Conservation (phyloP, 192 early-diverging fungal species). For the Backusella psychrophila region DNA sequence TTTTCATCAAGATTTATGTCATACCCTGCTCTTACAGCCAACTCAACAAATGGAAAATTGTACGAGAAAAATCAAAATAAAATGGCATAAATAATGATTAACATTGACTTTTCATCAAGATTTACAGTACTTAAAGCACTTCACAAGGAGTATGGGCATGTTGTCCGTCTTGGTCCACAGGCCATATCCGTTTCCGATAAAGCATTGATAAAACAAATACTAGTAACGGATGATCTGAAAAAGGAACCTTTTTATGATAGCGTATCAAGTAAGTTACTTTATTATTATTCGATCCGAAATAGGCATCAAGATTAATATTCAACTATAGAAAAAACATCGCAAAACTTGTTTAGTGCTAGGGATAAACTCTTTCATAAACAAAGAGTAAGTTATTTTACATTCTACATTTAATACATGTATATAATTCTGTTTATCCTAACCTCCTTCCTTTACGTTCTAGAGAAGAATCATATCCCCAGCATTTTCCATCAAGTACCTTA, state of each 20-base stretch:
- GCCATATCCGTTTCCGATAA: conserved; percentile 40
- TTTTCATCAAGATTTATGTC: conserved; percentile 17
- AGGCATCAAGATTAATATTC: not conserved
- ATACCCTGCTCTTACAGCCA: not conserved
- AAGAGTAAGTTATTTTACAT: conserved; percentile 9
- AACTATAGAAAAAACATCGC: conserved; percentile 3
- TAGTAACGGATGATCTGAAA: conserved; percentile 19
- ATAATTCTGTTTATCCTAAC: not conserved
- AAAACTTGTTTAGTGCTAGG: conserved; percentile 26
- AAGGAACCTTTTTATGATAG: conserved; percentile 5
- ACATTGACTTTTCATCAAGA: not conserved
- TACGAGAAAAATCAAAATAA: not conserved
- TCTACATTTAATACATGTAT: not conserved
- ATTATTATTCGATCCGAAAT: not conserved
- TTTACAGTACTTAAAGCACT: conserved; percentile 2
- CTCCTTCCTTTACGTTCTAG: conserved; percentile 21
- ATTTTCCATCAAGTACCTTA: conserved; percentile 47
- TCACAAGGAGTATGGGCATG: conserved; percentile 40
- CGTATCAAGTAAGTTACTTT: not conserved
- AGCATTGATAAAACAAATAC: conserved; percentile 38
- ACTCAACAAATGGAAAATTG: conserved; percentile 12
- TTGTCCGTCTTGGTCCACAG: conserved; percentile 36
- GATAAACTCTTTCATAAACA: conserved; percentile 40
- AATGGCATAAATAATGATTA: not conserved
- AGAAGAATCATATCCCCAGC: conserved; percentile 47